Conservation (phyloP, 2,329 filamentous ascomycete genomes). For the Phialemonium atrogriseum region DNA sequence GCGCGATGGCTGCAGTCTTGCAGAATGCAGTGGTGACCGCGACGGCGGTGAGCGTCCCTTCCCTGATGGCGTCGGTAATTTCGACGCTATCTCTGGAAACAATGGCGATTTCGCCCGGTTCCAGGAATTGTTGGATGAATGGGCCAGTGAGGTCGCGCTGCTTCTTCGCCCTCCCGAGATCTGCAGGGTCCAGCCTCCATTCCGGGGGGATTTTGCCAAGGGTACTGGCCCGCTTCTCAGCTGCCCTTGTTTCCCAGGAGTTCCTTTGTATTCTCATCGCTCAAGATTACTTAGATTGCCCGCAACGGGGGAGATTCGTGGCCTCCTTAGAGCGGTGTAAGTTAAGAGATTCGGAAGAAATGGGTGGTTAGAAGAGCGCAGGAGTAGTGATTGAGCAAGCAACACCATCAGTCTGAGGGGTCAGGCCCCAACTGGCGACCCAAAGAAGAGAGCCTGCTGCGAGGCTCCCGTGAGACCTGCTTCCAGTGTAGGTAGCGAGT, state of each 20-base stretch:
- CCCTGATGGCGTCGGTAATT: conserved; percentile 5
- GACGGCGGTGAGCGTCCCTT: conserved; percentile 24
- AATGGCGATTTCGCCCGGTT: conserved; percentile 4
- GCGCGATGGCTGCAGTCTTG: conserved; percentile 45
- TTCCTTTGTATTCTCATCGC: no score
- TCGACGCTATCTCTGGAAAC: conserved; percentile 6
- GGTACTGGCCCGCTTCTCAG: conserved; percentile 10
- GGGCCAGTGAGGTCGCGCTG: conserved; percentile 10
- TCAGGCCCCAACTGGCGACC: no score
- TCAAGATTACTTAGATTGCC: no score
- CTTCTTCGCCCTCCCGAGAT: conserved; percentile 8
- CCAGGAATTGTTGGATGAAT: conserved; percentile 14
- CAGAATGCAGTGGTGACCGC: conserved; percentile 46
- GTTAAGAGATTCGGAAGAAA: no score
- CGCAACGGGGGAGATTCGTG: no score
- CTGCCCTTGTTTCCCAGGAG: conserved; percentile 11
- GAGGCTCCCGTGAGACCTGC: no score
- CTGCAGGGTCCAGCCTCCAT: conserved; percentile 11
- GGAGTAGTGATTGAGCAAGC: no score
- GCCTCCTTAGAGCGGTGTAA: no score
- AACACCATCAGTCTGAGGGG: no score
- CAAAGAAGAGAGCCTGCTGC: no score
- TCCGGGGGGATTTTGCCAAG: conserved; percentile 10
- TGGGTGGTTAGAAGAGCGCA: no score
- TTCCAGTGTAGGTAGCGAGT: no score